A percentile compares a stretch with the other conserved stretches of the same genome.
These are phyloP conservation scores for Vitis rupestris DNA, from an alignment of 164 flowering plant genomes.

Conservation along the genomic window DNA sequence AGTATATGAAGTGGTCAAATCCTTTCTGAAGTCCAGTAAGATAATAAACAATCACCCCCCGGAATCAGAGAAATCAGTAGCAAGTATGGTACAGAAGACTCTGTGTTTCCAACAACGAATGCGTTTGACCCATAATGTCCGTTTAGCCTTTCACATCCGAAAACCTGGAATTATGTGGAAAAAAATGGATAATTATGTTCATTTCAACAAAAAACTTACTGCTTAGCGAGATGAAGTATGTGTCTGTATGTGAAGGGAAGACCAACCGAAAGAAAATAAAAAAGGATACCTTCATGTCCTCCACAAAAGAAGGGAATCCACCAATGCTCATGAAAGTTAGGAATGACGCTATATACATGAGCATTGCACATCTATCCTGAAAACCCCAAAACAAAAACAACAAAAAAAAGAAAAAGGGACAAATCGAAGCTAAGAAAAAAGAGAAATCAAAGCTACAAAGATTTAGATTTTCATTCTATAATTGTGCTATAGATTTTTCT, in stretches of 20 bases:
- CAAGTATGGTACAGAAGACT: conserved; percentile 37
- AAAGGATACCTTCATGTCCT: conserved; percentile 47
- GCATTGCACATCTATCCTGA: conserved; percentile 48
- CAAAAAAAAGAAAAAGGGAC: too few species aligned
- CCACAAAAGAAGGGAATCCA: conserved; percentile 61
- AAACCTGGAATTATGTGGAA: conserved; percentile 17
- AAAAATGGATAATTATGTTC: background rate
- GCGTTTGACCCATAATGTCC: conserved; percentile 41
- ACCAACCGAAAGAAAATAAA: too few species aligned
- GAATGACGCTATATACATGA: conserved; percentile 36
- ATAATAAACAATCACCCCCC: conserved; percentile 35
- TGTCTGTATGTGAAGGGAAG: background rate
- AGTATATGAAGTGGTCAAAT: conserved; percentile 25
- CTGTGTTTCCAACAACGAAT: conserved; percentile 38
- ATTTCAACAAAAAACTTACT: too few species aligned
- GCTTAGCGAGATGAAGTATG: background rate
- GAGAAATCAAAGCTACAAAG: too few species aligned
- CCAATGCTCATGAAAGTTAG: conserved; percentile 52
- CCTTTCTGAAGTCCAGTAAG: conserved; percentile 35
- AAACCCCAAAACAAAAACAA: background rate
- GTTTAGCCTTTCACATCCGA: conserved; percentile 38
- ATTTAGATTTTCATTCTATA: too few species aligned
- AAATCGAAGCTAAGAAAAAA: too few species aligned
- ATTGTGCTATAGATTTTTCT: too few species aligned
- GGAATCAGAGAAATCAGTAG: conserved; percentile 33